Base-by-base conservation (phyloP, 768 basidiomycete genomes). In the Pleurotus eryngii region DNA sequence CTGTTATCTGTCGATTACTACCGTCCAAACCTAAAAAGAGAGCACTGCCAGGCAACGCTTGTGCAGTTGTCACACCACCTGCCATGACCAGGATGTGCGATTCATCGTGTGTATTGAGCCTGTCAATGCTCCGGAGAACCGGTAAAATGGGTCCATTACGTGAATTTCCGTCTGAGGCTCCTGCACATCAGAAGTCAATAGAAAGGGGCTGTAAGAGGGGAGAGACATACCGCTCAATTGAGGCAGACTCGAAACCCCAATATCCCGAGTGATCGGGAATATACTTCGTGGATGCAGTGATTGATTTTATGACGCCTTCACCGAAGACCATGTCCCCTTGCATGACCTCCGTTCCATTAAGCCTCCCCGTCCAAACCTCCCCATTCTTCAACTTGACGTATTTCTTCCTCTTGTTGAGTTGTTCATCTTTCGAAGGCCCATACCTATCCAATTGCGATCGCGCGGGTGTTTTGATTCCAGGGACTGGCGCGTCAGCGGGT, bases 31-130 rank as follows among this genome's bases (percentile, higher is more conserved):
- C 18, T 3, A 17, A 20, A 49, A 5, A 7, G 17, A 7, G 48
- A n/a, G 77, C 81, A 49, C 80, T 83, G 0, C 90, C 90, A 1
- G 90, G 90, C 0, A 93, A 76, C n/a, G 92, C 74, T 53, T 89
- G 81, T 2, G 84, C 83, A 3, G 87, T 88, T 0, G 91, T 90
- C 4, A 91, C 82, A 0, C 81, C 91, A 2, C 91, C 91, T 0
- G 89, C 69, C 14, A 87, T 77, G 3, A 81, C 72, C 3, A 84
- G 72, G 15, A 75, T 69, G 63, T 84, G 88, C 2, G 82, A 74
- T 1, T 75, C 74, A 66, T 92, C 90, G 57, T 89, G 89, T 0
- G 87, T 90, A 67, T 92, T 90, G 60, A 92, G 65, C 0, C 81
- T 89, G 59, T 92, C 89, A 17, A 91, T 69, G 9, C 82, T 83